Evolutionary conservation across 202 grass and related monocot species (phyloP).

Genomic region (Bolboschoenoplectus hybrid): DNA sequence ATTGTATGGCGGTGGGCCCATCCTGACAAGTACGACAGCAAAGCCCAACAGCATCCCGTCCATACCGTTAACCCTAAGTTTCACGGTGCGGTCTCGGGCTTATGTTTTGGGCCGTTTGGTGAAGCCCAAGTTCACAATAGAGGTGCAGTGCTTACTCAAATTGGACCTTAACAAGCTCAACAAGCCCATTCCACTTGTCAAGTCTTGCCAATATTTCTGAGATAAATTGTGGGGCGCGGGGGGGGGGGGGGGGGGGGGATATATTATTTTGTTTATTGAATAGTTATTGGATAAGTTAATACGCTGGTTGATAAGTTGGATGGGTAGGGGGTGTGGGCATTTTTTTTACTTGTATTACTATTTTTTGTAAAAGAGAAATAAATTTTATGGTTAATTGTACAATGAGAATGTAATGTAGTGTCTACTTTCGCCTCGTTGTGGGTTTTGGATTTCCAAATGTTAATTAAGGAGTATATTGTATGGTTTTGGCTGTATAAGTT

Average conservation of each 20-base stretch:
- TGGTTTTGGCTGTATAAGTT: constrained; percentile 61
- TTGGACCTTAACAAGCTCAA: constrained; percentile 63
- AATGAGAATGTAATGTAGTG: constrained; percentile 12
- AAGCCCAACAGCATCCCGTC: constrained; percentile 33
- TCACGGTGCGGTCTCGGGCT: constrained; percentile 59
- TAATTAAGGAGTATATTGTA: constrained; percentile 41
- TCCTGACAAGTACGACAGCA: constrained; percentile 46
- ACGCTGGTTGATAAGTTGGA: constrained; percentile 56
- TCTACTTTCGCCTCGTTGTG: not conserved
- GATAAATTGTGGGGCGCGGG: not conserved
- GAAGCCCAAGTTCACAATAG: constrained; percentile 61
- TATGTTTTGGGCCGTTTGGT: constrained; percentile 85
- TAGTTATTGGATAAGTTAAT: constrained; percentile 47
- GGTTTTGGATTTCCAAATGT: not conserved
- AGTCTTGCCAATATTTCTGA: constrained; percentile 68
- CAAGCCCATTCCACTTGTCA: constrained; percentile 48
- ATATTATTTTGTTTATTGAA: constrained; percentile 13
- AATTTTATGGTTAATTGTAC: constrained; percentile 24
- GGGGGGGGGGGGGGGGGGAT: not conserved
- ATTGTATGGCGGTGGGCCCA: constrained; percentile 79
- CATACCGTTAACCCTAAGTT: constrained; percentile 52
- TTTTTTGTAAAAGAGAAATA: constrained; percentile 27
- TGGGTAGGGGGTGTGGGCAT: constrained; percentile 23
- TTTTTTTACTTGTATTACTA: constrained; percentile 23
- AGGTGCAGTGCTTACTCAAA: constrained; percentile 61